phyloP scores from a whole-genome alignment of 306 rosid species.

The Morella rubra region DNA sequence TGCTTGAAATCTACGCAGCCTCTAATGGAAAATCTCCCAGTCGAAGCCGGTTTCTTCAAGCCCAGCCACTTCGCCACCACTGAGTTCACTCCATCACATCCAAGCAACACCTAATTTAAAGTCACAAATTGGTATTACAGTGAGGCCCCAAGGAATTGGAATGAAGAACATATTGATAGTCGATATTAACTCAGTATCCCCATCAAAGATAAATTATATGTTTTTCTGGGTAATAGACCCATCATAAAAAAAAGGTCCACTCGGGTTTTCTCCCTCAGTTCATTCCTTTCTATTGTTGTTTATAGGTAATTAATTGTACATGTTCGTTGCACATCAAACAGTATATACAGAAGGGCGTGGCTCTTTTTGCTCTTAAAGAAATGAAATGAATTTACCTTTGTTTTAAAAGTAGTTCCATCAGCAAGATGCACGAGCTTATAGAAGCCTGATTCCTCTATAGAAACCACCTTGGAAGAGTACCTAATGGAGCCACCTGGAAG shows the following conservation, averaged over 20 bases:
- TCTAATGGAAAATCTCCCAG: conserved; percentile 53
- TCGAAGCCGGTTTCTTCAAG: conserved; percentile 43
- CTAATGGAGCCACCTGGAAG: conserved; percentile 69
- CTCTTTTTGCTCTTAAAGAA: background rate
- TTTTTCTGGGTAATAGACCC: background rate
- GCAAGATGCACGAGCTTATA: conserved; percentile 62
- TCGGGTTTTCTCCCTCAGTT: background rate
- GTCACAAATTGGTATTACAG: background rate
- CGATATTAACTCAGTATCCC: background rate
- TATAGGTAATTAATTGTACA: background rate
- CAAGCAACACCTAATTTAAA: conserved; percentile 40
- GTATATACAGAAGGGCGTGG: too few species aligned
- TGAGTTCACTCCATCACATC: conserved; percentile 88
- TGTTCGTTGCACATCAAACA: background rate
- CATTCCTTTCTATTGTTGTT: background rate
- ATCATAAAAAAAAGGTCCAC: background rate
- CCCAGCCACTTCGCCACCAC: conserved; percentile 71
- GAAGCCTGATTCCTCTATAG: conserved; percentile 58
- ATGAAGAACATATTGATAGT: background rate
- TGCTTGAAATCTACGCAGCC: conserved; percentile 34
- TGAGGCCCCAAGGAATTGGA: conserved; percentile 1
- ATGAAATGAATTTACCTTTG: conserved; percentile 42
- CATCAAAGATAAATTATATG: background rate
- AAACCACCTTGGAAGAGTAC: conserved; percentile 66
- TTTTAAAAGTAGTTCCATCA: conserved; percentile 58